phyloP scores from a whole-genome alignment of 805 yeast species.

The Candida arabinofermentans region DNA sequence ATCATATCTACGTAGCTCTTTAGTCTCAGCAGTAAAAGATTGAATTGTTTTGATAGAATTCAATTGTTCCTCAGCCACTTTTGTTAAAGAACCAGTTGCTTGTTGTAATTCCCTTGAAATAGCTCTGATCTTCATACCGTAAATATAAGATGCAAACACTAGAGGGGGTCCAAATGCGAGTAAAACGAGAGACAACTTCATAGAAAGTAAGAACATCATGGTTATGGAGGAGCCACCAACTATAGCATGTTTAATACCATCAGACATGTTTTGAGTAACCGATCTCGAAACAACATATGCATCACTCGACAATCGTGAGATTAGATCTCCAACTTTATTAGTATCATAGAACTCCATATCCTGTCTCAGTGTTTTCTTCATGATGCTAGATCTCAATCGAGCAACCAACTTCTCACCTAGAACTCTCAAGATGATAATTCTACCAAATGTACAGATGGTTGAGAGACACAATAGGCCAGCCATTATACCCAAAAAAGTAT shows the following conservation, averaged over 20 bases:
- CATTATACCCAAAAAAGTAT: conserved; percentile 57
- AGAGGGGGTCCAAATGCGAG: conserved; percentile 81
- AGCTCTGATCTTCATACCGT: conserved; percentile 75
- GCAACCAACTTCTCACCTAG: conserved; percentile 89
- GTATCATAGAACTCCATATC: conserved; percentile 89
- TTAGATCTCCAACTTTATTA: conserved; percentile 88
- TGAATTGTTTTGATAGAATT: conserved; percentile 86
- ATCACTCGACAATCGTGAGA: conserved; percentile 82
- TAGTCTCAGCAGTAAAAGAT: conserved; percentile 80
- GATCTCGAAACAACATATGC: conserved; percentile 86
- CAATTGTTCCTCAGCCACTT: conserved; percentile 87
- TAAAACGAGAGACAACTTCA: conserved; percentile 76
- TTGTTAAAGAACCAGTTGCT: conserved; percentile 80
- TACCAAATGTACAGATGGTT: conserved; percentile 73
- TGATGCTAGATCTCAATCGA: conserved; percentile 70
- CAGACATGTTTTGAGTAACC: conserved; percentile 84
- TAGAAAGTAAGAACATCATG: conserved; percentile 85
- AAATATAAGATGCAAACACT: conserved; percentile 72
- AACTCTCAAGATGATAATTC: conserved; percentile 68
- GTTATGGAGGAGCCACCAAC: conserved; percentile 81
- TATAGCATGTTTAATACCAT: conserved; percentile 79
- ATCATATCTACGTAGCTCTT: conserved; percentile 74
- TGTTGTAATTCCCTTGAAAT: conserved; percentile 78
- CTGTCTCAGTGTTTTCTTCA: conserved; percentile 74
- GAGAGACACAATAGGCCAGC: conserved; percentile 66